Percentiles rank a stretch among this genome's conserved stretches.
Conservation (phyloP, 352 stramenopile species). For the Phytophthora litchii region DNA sequence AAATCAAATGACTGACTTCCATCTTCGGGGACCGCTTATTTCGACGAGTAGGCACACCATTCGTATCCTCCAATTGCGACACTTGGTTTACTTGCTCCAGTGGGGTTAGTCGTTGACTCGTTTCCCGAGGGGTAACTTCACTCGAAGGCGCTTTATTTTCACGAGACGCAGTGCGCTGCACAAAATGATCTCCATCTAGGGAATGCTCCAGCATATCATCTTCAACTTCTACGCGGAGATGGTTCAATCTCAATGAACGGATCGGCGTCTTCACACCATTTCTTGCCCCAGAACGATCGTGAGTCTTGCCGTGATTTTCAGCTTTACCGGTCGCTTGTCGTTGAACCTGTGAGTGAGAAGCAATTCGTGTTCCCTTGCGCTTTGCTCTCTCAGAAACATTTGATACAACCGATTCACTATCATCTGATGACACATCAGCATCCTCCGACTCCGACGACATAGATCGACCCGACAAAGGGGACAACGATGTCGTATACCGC, state of each 20-base stretch:
- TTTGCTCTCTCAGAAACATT: slow-evolving; percentile 9
- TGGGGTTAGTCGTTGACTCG: slow-evolving; percentile 9
- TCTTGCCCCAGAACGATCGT: not conserved
- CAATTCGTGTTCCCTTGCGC: slow-evolving; percentile 2
- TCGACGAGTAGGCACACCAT: slow-evolving; percentile 14
- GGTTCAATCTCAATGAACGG: slow-evolving; percentile 4
- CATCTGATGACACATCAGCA: slow-evolving; percentile 11
- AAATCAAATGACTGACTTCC: slow-evolving; percentile 36
- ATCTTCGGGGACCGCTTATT: slow-evolving; percentile 34
- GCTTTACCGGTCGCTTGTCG: slow-evolving; percentile 6
- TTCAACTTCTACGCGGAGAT: slow-evolving; percentile 9
- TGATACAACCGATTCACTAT: slow-evolving; percentile 5
- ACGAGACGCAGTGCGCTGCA: not conserved
- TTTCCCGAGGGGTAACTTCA: slow-evolving; percentile 3
- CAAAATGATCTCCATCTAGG: not conserved
- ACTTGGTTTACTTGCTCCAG: slow-evolving; percentile 15
- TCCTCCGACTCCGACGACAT: slow-evolving; percentile 6
- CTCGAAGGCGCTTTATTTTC: slow-evolving; percentile 6
- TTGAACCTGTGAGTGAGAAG: not conserved
- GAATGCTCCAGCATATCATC: slow-evolving; percentile 8
- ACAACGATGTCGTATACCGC: not conserved
- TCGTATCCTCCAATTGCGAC: slow-evolving; percentile 11
- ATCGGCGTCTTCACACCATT: slow-evolving; percentile 7
- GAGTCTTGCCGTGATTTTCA: not conserved
- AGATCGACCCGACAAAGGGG: slow-evolving; percentile 2